Percentiles rank a stretch among this genome's conserved stretches.
Evolutionary conservation across 345 rosid species (phyloP).

Genomic region (Salix brachista): DNA sequence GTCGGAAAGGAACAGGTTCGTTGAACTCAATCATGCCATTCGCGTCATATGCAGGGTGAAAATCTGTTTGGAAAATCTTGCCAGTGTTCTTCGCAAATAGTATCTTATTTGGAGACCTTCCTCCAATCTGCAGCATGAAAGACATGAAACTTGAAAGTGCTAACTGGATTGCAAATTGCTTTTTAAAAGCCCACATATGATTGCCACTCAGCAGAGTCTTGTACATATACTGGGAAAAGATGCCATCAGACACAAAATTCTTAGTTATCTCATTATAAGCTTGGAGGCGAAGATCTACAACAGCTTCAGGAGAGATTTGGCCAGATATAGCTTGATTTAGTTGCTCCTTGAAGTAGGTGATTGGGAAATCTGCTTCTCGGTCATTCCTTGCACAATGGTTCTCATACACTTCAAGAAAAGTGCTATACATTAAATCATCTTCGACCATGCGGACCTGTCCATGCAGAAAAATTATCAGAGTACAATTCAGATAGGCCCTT

Average conservation of each 20-base stretch:
- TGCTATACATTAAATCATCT: constrained; percentile 93
- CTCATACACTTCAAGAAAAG: constrained; percentile 97
- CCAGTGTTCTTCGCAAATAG: constrained; percentile 97
- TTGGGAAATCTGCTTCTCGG: constrained; percentile 87
- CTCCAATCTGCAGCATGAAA: constrained; percentile 94
- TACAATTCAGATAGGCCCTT: not conserved
- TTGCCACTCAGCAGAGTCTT: constrained; percentile 77
- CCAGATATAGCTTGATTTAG: constrained; percentile 90
- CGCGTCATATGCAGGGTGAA: constrained; percentile 91
- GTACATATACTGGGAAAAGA: constrained; percentile 96
- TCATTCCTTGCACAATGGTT: constrained; percentile 92
- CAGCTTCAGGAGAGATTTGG: constrained; percentile 78
- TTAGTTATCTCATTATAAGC: constrained; percentile 85
- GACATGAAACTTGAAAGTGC: constrained; percentile 99
- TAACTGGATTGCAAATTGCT: constrained; percentile 93
- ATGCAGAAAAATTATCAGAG: not conserved
- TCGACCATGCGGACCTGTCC: constrained; percentile 97
- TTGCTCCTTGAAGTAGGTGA: constrained; percentile 87
- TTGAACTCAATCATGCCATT: constrained; percentile 87
- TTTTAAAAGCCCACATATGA: constrained; percentile 98
- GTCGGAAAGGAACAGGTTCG: constrained; percentile 94
- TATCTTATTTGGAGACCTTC: constrained; percentile 95
- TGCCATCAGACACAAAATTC: constrained; percentile 59
- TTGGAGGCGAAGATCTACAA: constrained; percentile 90
- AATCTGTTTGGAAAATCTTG: constrained; percentile 92